Evolutionary conservation across 139 green algal genomes (phyloP).

Genomic region (Edaphochlamys debaryana): DNA sequence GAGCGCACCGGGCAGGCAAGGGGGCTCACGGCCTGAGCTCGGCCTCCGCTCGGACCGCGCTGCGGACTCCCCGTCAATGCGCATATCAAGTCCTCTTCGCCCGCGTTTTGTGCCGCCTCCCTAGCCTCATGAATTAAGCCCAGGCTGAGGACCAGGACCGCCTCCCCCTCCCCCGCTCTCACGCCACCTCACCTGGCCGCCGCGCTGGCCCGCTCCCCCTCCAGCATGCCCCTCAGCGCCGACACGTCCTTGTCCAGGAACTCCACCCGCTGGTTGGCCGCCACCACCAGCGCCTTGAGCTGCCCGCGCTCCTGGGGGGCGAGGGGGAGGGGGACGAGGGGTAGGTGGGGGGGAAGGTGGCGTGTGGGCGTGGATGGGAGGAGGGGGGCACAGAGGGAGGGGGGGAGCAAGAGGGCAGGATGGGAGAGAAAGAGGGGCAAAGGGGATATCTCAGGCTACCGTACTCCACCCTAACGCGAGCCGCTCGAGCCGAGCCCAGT

Average conservation of each 20-base stretch:
- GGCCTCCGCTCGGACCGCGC: no score
- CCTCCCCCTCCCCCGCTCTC: no score
- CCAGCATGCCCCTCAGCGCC: background rate
- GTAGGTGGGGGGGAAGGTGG: background rate
- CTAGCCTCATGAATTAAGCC: no score
- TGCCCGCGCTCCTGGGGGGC: background rate
- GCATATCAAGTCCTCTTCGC: no score
- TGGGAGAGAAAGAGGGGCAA: background rate
- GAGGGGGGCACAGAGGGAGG: background rate
- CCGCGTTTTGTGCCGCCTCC: no score
- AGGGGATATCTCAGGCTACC: no score
- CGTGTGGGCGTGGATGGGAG: no score
- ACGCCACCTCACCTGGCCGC: background rate
- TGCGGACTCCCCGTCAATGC: no score
- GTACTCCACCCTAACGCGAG: no score
- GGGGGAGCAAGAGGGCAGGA: background rate
- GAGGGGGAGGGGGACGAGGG: background rate
- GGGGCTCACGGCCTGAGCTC: no score
- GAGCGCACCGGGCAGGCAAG: background rate
- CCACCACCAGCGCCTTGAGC: background rate
- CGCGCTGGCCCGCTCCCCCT: background rate
- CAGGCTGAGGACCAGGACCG: no score
- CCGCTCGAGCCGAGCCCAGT: no score
- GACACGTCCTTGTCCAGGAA: constrained; percentile 21
- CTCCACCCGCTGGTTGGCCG: constrained; percentile 2